Percentiles rank a stretch among this genome's conserved stretches.
Conservation (phyloP, 371 early-diverging fungal genomes). For the Chytridiales sp. region DNA sequence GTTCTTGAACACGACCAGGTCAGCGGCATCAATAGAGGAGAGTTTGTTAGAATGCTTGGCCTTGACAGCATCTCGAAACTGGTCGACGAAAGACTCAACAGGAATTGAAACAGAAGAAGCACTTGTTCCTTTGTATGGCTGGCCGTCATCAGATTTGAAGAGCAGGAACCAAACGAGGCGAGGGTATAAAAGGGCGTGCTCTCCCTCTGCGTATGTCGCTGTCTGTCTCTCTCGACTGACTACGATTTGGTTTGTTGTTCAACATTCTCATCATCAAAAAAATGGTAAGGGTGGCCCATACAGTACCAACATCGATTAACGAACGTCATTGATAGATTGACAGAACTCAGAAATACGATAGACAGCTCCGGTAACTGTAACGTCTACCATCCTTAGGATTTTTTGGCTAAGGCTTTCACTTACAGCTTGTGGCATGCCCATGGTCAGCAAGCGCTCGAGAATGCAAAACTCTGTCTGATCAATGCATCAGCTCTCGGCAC, state of each 20-base stretch:
- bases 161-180: constrained; percentile 11
- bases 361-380: constrained; percentile 74
- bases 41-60: constrained; percentile 8
- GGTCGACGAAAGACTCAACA: constrained; percentile 4
- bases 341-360: constrained; percentile 85
- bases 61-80: constrained; percentile 22
- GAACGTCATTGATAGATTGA: too few species aligned
- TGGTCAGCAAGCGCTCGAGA: constrained; percentile 87
- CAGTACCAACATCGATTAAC: too few species aligned
- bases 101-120: constrained; percentile 7
- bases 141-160: constrained; percentile 2
- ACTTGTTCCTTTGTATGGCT: constrained; percentile 17
- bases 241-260: too few species aligned
- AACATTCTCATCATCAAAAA: too few species aligned
- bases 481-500: constrained; percentile 79
- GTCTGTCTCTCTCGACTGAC: too few species aligned
- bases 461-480: constrained; percentile 77
- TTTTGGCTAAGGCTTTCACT: neutral
- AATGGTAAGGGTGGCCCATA: too few species aligned
- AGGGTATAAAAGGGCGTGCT: too few species aligned
- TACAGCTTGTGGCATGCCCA: constrained; percentile 85
- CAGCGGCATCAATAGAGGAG: constrained; percentile 11
- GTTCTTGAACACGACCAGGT: constrained; percentile 28
- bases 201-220: too few species aligned
- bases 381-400: neutral